Conservation (phyloP, 2,329 filamentous ascomycete species). For the Fusarium sp. region DNA sequence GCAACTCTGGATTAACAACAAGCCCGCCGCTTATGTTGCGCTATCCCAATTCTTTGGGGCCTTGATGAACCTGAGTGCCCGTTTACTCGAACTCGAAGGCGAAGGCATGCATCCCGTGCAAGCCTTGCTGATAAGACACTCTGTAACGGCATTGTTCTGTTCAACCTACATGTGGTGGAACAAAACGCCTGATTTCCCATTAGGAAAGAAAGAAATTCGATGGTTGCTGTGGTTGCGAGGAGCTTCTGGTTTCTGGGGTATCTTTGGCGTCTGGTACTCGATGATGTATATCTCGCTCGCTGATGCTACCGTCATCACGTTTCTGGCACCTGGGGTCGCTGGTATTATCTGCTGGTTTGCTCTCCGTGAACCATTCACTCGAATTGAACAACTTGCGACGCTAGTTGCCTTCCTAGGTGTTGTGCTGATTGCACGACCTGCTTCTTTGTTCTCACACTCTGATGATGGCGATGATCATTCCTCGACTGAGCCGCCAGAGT, state of each 20-base stretch:
- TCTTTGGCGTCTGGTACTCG: constrained; percentile 79
- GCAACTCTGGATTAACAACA: constrained; percentile 72
- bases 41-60: constrained; percentile 84
- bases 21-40: constrained; percentile 79
- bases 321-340: constrained; percentile 82
- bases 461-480: constrained; percentile 31
- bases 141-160: constrained; percentile 76
- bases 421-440: constrained; percentile 82
- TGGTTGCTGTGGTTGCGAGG: constrained; percentile 77
- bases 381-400: constrained; percentile 80
- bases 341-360: constrained; percentile 84
- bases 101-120: constrained; percentile 85
- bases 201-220: constrained; percentile 76
- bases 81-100: constrained; percentile 79
- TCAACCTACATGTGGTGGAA: constrained; percentile 80
- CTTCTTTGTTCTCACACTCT: constrained; percentile 62
- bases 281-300: constrained; percentile 84
- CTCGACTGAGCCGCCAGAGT: constrained; percentile 31
- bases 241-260: constrained; percentile 78
- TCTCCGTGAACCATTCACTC: constrained; percentile 81
- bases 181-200: constrained; percentile 75
- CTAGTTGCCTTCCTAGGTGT: constrained; percentile 83
- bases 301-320: constrained; percentile 91
- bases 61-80: constrained; percentile 85
- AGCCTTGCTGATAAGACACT: constrained; percentile 84